phyloP scores from a whole-genome alignment of 148 eudicot genomes.

The Cornus suecica region DNA sequence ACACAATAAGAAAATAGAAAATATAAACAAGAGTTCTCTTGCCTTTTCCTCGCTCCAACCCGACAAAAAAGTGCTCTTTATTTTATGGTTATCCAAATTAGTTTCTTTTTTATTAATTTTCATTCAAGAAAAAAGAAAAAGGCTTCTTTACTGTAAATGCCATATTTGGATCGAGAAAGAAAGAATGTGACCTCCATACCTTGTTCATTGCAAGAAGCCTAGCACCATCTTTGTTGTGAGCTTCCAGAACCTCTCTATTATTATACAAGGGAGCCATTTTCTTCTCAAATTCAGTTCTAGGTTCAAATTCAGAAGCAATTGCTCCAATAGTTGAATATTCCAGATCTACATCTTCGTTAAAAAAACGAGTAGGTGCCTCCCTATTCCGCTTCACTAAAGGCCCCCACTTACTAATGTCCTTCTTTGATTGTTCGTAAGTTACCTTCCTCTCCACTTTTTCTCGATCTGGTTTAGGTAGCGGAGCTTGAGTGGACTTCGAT shows the following conservation, averaged over 20 bases:
- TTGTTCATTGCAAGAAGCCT: constrained; percentile 88
- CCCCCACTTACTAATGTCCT: constrained; percentile 74
- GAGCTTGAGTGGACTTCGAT: constrained; percentile 51
- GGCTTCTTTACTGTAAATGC: neutral
- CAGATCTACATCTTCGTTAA: constrained; percentile 50
- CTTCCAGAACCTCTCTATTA: constrained; percentile 63
- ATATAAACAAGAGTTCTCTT: neutral
- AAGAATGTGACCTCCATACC: constrained; percentile 37
- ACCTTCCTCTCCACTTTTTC: constrained; percentile 67
- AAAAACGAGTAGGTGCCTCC: constrained; percentile 73
- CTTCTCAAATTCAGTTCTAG: constrained; percentile 83
- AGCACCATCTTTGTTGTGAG: constrained; percentile 81
- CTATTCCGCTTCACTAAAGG: constrained; percentile 68
- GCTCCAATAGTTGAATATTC: constrained; percentile 79
- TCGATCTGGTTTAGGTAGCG: constrained; percentile 65
- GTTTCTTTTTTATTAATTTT: too few species aligned
- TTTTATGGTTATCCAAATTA: too few species aligned
- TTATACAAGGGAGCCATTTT: constrained; percentile 65
- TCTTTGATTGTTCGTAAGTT: constrained; percentile 56
- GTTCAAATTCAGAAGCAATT: constrained; percentile 91
- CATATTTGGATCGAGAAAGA: neutral
- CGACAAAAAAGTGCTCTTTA: too few species aligned
- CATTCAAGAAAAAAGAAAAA: too few species aligned
- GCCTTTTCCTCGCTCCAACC: too few species aligned
- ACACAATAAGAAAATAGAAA: too few species aligned